Evolutionary conservation across 2,329 filamentous ascomycete genomes (phyloP), one percentile per base, ranked within the genome.

Genomic region (Neofusicoccum ribis): DNA sequence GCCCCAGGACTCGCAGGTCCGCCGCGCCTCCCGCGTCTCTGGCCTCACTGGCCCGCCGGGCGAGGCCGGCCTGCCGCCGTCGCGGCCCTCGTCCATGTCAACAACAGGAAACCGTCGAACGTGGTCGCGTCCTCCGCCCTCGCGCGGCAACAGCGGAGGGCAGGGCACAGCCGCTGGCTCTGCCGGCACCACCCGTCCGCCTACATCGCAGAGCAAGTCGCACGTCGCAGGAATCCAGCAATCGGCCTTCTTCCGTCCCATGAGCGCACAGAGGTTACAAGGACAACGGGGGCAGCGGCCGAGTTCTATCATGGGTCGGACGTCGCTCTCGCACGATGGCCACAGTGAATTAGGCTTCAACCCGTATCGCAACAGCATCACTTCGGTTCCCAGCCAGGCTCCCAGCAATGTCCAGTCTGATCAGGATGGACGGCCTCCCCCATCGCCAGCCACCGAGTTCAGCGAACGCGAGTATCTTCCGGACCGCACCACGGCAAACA

Each of bases 231-330:
- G 91, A 1, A 82, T 99, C 62, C 90, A 92, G 2, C 93, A 92
- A 15, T 91, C 94, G 73, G 94, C 92, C 63, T 98, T 99, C 81
- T 97, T 96, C 75, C 90, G 90, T 23, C 95, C 95, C 44, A 96
- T 99, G 92, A 98, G 93, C 80, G 96, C 94, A 27, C 93, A 97
- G 76, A 90, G 92, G 76, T 83, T 98, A 59, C 94, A 98, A 79
- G 93, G 93, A 63, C 95, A 98, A 78, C 85, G 94, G 76, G 88
- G 89, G 68, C 86, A 83, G 70, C 82, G 82, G 52, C 84, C 82
- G 43, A 78, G 73, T 34, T 77, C 75, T 27, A 67, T 76, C 17
- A 72, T 77, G 47, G 76, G 74, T 60, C 73, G 74, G 27, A 68
- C 68, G 60, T 74, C 74, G 34, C 69, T 77, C 41, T 74, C 75